A percentile compares a stretch with the other conserved stretches of the same genome.
These are phyloP conservation scores for Elongisporangium anandrum DNA, from an alignment of 352 stramenopile species.

Conservation along the genomic window DNA sequence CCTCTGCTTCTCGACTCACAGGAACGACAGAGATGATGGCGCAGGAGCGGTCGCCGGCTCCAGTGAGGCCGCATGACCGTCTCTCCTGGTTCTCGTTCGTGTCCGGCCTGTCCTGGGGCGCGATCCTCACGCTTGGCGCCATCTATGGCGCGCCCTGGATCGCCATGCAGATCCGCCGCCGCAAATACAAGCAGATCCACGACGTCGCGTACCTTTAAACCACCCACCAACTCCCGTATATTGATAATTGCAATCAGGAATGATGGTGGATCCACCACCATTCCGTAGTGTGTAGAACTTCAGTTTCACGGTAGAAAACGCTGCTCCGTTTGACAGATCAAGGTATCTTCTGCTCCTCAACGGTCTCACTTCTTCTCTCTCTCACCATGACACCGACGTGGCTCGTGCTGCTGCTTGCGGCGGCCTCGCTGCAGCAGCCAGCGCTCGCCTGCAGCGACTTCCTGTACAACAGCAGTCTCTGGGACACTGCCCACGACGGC, in stretches of 20 bases:
- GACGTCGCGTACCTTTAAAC: neutral
- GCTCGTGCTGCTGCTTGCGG: constrained; percentile 2
- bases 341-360: neutral
- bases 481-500: neutral
- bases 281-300: neutral
- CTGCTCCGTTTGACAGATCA: neutral
- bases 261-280: neutral
- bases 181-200: neutral
- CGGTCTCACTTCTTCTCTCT: neutral
- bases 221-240: neutral
- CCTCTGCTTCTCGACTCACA: neutral
- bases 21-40: neutral
- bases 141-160: neutral
- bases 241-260: no score
- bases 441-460: constrained; percentile 47
- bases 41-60: neutral
- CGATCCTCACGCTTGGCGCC: neutral
- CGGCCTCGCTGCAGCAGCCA: neutral
- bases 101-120: neutral
- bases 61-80: neutral
- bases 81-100: neutral
- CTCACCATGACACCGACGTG: neutral
- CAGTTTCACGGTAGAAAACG: no score
- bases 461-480: constrained; percentile 24
- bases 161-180: neutral